Evolutionary conservation across 164 flowering plant species (phyloP), one percentile per base, ranked within the genome.

Genomic region (Chimonanthus praecox): DNA sequence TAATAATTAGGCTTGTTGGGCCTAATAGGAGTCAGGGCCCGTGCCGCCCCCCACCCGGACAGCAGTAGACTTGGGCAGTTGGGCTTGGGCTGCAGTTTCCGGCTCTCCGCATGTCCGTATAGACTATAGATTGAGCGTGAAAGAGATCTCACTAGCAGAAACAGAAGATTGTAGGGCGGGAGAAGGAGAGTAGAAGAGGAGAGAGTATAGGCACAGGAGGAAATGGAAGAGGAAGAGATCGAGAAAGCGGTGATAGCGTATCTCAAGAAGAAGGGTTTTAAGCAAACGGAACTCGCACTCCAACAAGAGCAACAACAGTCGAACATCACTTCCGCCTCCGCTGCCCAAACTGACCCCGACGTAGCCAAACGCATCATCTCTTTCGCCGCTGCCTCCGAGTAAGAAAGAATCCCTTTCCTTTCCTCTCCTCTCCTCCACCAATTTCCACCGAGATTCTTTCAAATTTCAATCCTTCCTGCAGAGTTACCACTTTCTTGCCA

Each of bases 211-310:
- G 33, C 33, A 33, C 33, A 33, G 33, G 2, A 33, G 47, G 3
- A 20, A 74, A 92, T 92, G 98, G 97, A 87, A 51, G 95, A 87
- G 68, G 90, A 86, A 62, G 88, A 84, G 47, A 78, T 90, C 13
- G 89, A 85, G 84, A 88, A 85, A 68, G 86, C 80, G 47, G 97
- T 93, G 74, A 46, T 87, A 0, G 87, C 88, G n/a, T 95, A 89
- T 72, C 69, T 95, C 86, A 92, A 88, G 85, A 92, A 85, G 89
- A 95, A 89, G 84, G 99, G 99, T 8, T 93, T 90, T 78, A 85
- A 84, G 78, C 89, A 86, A 66, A 87, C 97, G 0, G 95, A 88
- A 73, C 85, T 82, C 16, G 87, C 91, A 7, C 84, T 89, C 7
- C 87, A 82, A 18, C 92, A 90, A 72, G 98, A 93, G 66, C 87